Percentiles rank a stretch among this genome's conserved stretches.
These are phyloP conservation scores for Suillus americanus DNA, from an alignment of 768 basidiomycete genomes.

Conservation along the genomic window DNA sequence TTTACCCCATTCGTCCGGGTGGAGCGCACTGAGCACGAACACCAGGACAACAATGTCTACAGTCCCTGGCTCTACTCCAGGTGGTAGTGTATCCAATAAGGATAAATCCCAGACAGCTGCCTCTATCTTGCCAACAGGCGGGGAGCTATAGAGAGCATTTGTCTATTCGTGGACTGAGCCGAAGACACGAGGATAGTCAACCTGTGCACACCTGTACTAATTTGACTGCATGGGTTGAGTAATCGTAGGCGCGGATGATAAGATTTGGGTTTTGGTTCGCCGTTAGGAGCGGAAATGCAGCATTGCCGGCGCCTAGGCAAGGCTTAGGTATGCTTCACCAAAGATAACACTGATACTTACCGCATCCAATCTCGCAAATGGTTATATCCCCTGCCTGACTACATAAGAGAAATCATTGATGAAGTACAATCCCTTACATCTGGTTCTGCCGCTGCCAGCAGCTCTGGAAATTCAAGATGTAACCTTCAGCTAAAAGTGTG, in stretches of 20 bases:
- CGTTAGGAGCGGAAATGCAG: conserved; percentile 85
- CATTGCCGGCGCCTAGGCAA: conserved; percentile 84
- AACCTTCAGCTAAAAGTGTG: conserved; percentile 49
- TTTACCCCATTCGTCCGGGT: conserved; percentile 87
- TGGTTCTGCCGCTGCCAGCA: conserved; percentile 64
- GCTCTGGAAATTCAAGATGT: conserved; percentile 91
- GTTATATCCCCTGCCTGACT: conserved; percentile 71
- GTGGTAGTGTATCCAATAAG: conserved; percentile 57
- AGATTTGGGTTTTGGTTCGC: conserved; percentile 81
- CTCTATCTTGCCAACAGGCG: conserved; percentile 68
- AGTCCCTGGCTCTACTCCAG: conserved; percentile 59
- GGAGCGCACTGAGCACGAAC: conserved; percentile 91
- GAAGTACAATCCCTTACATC: conserved; percentile 44
- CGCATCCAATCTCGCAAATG: conserved; percentile 91
- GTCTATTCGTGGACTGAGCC: conserved; percentile 40
- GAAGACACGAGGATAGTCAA: background rate
- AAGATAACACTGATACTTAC: conserved; percentile 37
- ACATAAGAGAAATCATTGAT: background rate
- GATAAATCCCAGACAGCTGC: conserved; percentile 93
- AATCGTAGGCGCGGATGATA: conserved; percentile 82
- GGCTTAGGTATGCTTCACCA: conserved; percentile 6
- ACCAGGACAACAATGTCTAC: conserved; percentile 91
- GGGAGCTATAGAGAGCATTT: conserved; percentile 66
- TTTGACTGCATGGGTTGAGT: conserved; percentile 84
- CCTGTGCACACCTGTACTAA: conserved; percentile 72